Evolutionary conservation across 345 rosid species (phyloP).

Genomic region (Eucalyptus erythrocorys): DNA sequence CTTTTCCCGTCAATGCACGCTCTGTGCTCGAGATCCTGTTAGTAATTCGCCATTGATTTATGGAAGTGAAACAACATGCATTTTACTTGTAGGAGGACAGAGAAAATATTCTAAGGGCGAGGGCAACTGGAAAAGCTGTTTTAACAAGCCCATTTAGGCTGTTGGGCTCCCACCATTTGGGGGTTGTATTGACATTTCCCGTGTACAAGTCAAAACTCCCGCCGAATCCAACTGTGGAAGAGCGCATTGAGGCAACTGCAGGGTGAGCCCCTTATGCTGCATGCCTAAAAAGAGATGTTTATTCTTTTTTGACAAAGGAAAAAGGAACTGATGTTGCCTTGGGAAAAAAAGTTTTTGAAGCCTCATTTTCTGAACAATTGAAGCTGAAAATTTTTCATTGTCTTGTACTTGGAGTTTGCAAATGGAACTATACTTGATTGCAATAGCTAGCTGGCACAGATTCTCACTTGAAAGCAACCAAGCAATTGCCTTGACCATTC

Average conservation of each 20-base stretch:
- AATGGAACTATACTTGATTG: neutral
- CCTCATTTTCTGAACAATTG: neutral
- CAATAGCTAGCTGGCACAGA: neutral
- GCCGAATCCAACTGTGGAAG: conserved; percentile 37
- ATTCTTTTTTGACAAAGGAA: neutral
- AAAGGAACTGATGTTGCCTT: neutral
- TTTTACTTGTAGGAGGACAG: conserved; percentile 62
- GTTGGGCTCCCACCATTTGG: conserved; percentile 89
- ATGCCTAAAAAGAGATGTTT: neutral
- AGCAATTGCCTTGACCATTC: neutral
- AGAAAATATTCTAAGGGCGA: conserved; percentile 82
- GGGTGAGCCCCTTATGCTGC: conserved; percentile 38
- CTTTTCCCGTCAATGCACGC: neutral
- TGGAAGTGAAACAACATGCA: neutral
- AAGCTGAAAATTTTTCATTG: neutral
- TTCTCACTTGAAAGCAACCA: neutral
- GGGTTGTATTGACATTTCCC: conserved; percentile 97
- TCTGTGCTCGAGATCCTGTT: neutral
- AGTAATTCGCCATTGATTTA: neutral
- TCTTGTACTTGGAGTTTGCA: neutral
- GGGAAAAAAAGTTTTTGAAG: neutral
- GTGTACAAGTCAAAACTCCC: conserved; percentile 88
- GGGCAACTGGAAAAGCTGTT: conserved; percentile 92
- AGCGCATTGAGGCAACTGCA: conserved; percentile 77
- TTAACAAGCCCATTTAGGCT: conserved; percentile 87